Conservation (phyloP, 768 basidiomycete genomes). For the Pisolithus marmoratus region DNA sequence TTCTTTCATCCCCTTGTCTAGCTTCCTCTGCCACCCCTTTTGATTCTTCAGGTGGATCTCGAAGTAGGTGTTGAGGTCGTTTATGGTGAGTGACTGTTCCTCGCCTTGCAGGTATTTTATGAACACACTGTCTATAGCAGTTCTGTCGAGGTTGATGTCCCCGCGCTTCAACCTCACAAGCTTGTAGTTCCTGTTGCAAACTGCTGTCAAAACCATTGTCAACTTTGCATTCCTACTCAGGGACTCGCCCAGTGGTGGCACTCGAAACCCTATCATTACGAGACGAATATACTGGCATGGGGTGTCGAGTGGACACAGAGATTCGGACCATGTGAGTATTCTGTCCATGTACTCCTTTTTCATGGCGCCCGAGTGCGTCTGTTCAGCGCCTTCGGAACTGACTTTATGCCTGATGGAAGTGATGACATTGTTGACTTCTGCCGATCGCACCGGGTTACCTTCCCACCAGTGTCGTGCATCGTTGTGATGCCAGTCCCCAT, state of each 20-base stretch:
- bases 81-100: neutral
- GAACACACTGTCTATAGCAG: neutral
- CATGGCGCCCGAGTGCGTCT: constrained; percentile 26
- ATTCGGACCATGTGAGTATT: neutral
- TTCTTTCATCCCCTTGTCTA: constrained; percentile 20
- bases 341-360: neutral
- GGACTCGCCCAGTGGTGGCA: neutral
- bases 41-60: constrained; percentile 14
- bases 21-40: constrained; percentile 23
- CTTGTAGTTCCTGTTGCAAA: constrained; percentile 26
- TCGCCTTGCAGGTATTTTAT: constrained; percentile 1
- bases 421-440: constrained; percentile 17
- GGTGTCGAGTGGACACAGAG: neutral
- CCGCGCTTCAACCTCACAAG: constrained; percentile 16
- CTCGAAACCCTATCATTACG: neutral
- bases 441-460: constrained; percentile 25
- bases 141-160: constrained; percentile 13
- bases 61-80: constrained; percentile 14
- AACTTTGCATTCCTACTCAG: neutral
- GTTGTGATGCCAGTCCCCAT: constrained; percentile 21
- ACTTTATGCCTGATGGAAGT: constrained; percentile 20
- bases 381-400: constrained; percentile 13
- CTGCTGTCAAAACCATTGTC: neutral
- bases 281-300: neutral
- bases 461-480: constrained; percentile 15